Evolutionary conservation across 768 basidiomycete species (phyloP).

Genomic region (Hericium rajendrae): DNA sequence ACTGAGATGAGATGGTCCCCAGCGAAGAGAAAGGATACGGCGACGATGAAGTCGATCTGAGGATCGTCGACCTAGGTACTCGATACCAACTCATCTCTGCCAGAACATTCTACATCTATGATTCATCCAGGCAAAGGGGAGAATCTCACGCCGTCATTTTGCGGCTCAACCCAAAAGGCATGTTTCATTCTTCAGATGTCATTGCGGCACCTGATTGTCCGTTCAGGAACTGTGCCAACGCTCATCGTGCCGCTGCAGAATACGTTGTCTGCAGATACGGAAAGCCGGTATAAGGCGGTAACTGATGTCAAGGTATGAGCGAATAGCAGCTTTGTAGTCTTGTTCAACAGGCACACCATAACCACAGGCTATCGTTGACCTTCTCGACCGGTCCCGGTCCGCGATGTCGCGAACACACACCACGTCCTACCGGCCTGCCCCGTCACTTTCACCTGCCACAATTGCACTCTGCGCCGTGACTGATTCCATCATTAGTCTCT

Average conservation of each 20-base stretch:
- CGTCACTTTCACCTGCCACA: slow-evolving; percentile 70
- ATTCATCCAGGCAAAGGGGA: slow-evolving; percentile 54
- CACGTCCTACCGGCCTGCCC: slow-evolving; percentile 65
- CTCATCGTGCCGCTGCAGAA: slow-evolving; percentile 77
- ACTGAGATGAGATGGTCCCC: not conserved
- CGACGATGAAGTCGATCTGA: slow-evolving; percentile 62
- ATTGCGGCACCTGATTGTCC: not conserved
- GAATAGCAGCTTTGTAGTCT: not conserved
- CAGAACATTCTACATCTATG: not conserved
- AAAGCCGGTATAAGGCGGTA: slow-evolving; percentile 74
- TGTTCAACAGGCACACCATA: slow-evolving; percentile 5
- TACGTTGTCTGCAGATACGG: slow-evolving; percentile 57
- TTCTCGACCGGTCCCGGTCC: slow-evolving; percentile 78
- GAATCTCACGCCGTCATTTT: slow-evolving; percentile 70
- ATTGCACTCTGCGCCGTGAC: slow-evolving; percentile 49
- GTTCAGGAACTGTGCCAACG: slow-evolving; percentile 66
- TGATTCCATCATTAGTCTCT: slow-evolving; percentile 38
- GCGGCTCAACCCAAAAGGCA: slow-evolving; percentile 71
- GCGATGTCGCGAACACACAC: slow-evolving; percentile 57
- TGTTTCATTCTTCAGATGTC: slow-evolving; percentile 2
- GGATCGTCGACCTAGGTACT: slow-evolving; percentile 55
- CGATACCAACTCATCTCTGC: not conserved
- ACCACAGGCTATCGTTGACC: slow-evolving; percentile 59
- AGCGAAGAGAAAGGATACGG: slow-evolving; percentile 79
- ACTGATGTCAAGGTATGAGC: slow-evolving; percentile 58